Evolutionary conservation across 2,329 filamentous ascomycete genomes (phyloP).

Genomic region (Ophidiomyces ophidiicola): DNA sequence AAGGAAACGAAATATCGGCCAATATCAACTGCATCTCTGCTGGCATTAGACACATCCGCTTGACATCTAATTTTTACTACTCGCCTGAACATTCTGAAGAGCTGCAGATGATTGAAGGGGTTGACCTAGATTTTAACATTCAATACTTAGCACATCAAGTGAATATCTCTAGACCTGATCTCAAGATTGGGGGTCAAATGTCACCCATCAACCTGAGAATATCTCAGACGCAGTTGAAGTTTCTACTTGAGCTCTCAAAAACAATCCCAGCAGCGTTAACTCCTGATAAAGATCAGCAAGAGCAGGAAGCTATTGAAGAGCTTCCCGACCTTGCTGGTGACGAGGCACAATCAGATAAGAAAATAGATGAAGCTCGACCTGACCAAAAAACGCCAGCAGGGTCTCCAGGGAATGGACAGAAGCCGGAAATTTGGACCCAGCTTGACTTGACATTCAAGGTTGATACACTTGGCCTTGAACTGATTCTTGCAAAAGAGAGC

Average conservation of each 20-base stretch:
- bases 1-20: conserved; percentile 59
- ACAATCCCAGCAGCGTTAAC: conserved; percentile 81
- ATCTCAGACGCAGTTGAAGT: conserved; percentile 82
- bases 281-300: conserved; percentile 56
- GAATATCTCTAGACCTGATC: conserved; percentile 69
- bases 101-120: conserved; percentile 91
- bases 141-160: conserved; percentile 78
- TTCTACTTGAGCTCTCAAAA: conserved; percentile 72
- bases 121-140: conserved; percentile 85
- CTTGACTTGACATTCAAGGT: conserved; percentile 85
- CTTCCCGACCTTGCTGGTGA: conserved; percentile 41
- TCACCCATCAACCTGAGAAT: conserved; percentile 84
- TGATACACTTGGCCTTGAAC: conserved; percentile 73
- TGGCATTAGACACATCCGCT: conserved; percentile 79
- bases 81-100: conserved; percentile 61
- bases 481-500: conserved; percentile 64
- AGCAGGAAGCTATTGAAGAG: conserved; percentile 63
- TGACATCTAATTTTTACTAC: conserved; percentile 85
- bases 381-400: conserved; percentile 21
- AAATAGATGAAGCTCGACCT: conserved; percentile 14
- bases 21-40: conserved; percentile 82
- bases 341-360: conserved; percentile 19
- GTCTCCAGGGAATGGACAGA: conserved; percentile 56
- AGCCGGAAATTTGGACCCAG: conserved; percentile 72
- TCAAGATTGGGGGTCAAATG: conserved; percentile 82